Percentiles rank a stretch among this genome's conserved stretches.
phyloP scores from a whole-genome alignment of 2,329 filamentous ascomycete genomes.

The Monilinia fructigena region DNA sequence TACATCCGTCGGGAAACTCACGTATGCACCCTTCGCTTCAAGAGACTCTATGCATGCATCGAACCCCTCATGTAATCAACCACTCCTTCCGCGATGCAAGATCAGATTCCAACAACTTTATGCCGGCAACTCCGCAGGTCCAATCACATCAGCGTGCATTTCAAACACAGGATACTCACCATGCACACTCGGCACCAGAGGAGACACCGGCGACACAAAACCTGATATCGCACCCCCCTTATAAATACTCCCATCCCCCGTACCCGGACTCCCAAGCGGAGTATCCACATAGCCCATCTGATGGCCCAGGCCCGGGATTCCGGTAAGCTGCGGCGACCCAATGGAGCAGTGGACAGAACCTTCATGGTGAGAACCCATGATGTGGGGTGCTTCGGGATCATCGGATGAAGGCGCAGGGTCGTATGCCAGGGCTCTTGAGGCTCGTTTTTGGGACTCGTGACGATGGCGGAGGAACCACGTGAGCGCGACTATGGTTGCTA shows the following conservation, averaged over 20 bases:
- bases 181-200: not conserved
- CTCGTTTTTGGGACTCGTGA: not conserved
- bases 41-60: not conserved
- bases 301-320: not conserved
- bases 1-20: not conserved
- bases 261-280: not conserved
- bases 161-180: not conserved
- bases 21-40: no score
- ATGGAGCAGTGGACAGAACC: not conserved
- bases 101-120: not conserved
- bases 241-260: not conserved
- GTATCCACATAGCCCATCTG: not conserved
- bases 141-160: not conserved
- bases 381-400: not conserved
- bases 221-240: not conserved
- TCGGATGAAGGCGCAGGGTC: not conserved
- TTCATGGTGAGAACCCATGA: not conserved
- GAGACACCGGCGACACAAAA: not conserved
- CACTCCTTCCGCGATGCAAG: not conserved
- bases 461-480: not conserved
- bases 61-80: not conserved
- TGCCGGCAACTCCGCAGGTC: not conserved
- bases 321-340: not conserved
- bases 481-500: not conserved
- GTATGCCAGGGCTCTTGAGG: slow-evolving; percentile 16